These are phyloP conservation scores for Patellaria atrata DNA, from an alignment of 495 filamentous ascomycete species.

Conservation along the genomic window DNA sequence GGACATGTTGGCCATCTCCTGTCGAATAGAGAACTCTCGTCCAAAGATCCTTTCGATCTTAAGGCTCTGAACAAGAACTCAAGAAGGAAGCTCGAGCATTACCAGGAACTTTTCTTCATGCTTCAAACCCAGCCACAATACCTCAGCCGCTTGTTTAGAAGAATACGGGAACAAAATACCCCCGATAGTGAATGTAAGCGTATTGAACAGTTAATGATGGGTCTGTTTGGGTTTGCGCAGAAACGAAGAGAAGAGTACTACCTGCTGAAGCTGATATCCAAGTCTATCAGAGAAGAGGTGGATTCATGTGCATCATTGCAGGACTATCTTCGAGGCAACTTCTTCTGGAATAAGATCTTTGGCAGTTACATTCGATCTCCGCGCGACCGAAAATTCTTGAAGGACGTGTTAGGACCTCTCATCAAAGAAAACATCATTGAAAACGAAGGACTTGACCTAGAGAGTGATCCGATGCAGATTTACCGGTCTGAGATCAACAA, in stretches of 20 bases:
- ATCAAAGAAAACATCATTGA: slow-evolving; percentile 83
- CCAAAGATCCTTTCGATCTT: slow-evolving; percentile 84
- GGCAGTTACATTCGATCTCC: slow-evolving; percentile 82
- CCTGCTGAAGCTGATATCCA: slow-evolving; percentile 72
- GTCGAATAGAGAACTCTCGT: slow-evolving; percentile 73
- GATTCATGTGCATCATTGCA: slow-evolving; percentile 57
- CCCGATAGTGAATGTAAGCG: slow-evolving; percentile 86
- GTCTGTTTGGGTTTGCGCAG: slow-evolving; percentile 91
- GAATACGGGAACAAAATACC: slow-evolving; percentile 68
- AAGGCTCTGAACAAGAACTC: slow-evolving; percentile 97
- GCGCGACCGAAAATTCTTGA: slow-evolving; percentile 80
- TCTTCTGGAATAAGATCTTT: slow-evolving; percentile 83
- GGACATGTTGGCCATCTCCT: slow-evolving; percentile 78
- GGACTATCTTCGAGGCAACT: slow-evolving; percentile 78
- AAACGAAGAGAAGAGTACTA: slow-evolving; percentile 96
- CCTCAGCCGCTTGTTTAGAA: slow-evolving; percentile 71
- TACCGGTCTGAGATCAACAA: slow-evolving; percentile 91
- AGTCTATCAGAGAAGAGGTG: slow-evolving; percentile 76
- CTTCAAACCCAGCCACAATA: slow-evolving; percentile 96
- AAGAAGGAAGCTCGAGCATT: slow-evolving; percentile 83
- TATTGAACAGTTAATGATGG: slow-evolving; percentile 89
- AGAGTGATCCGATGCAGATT: slow-evolving; percentile 96
- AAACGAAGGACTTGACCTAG: slow-evolving; percentile 76
- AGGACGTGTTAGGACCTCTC: slow-evolving; percentile 66
- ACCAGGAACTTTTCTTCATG: slow-evolving; percentile 95